Percentiles rank a stretch among this genome's conserved stretches.
Evolutionary conservation across 331 rosid genomes (phyloP).

Genomic region (Rhamnella rubrinervis): DNA sequence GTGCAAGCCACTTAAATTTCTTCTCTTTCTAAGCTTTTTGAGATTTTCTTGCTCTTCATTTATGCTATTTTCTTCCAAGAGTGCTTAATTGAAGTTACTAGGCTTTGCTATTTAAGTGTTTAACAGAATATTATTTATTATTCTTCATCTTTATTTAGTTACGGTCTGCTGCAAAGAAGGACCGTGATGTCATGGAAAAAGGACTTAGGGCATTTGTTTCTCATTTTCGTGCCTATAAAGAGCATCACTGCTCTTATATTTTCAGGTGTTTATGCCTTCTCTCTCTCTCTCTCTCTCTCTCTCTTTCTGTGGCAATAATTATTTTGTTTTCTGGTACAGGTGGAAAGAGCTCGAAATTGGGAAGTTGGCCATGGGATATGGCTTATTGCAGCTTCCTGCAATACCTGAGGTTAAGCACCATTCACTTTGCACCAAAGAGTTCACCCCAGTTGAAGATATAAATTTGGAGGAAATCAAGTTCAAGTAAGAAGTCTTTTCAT

Average conservation of each 20-base stretch:
- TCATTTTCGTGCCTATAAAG: constrained; percentile 82
- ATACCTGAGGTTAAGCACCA: constrained; percentile 77
- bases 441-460: constrained; percentile 67
- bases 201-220: constrained; percentile 93
- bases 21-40: background rate
- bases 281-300: background rate
- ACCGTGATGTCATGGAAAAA: constrained; percentile 95
- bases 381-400: constrained; percentile 83
- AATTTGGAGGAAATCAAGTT: constrained; percentile 75
- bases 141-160: constrained; percentile 40
- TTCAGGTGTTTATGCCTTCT: constrained; percentile 50
- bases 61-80: background rate
- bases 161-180: constrained; percentile 66
- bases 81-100: background rate
- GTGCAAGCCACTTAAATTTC: background rate
- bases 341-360: constrained; percentile 98
- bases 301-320: background rate
- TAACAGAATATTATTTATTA: background rate
- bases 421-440: constrained; percentile 72
- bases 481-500: constrained; percentile 49
- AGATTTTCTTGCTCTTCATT: too few species aligned
- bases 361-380: constrained; percentile 83
- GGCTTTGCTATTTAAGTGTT: background rate
- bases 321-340: constrained; percentile 36
- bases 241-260: constrained; percentile 85